These are phyloP conservation scores for Penicillium sp. DNA, from an alignment of 2,329 filamentous ascomycete genomes.

Conservation along the genomic window DNA sequence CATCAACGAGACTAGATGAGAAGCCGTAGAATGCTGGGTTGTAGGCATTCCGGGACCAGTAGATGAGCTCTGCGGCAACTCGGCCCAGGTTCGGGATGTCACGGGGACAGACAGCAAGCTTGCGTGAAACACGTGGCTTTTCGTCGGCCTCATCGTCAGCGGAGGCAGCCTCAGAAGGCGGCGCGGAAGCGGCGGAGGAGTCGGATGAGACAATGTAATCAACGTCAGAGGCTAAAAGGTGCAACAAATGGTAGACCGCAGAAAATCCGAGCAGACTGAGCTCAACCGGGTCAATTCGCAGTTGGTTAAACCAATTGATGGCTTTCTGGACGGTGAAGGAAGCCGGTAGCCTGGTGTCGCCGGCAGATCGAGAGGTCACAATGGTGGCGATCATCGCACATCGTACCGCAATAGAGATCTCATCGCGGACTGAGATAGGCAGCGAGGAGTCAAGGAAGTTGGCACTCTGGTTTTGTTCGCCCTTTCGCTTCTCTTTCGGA, in stretches of 20 bases:
- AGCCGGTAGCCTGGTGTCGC: slow-evolving; percentile 36
- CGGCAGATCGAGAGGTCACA: slow-evolving; percentile 43
- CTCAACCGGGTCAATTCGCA: slow-evolving; percentile 48
- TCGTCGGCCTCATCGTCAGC: slow-evolving; percentile 35
- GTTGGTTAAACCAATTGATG: slow-evolving; percentile 46
- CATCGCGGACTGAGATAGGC: slow-evolving; percentile 52
- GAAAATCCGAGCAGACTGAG: slow-evolving; percentile 48
- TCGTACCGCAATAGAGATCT: slow-evolving; percentile 62
- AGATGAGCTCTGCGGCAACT: slow-evolving; percentile 46
- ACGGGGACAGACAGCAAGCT: slow-evolving; percentile 19
- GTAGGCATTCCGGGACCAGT: slow-evolving; percentile 51
- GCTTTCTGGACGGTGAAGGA: slow-evolving; percentile 46
- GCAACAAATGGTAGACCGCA: slow-evolving; percentile 46
- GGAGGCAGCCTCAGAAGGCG: slow-evolving; percentile 27
- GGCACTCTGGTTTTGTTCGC: slow-evolving; percentile 36
- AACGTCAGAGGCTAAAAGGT: slow-evolving; percentile 45
- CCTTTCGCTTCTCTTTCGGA: slow-evolving; percentile 44
- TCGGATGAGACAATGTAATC: slow-evolving; percentile 43
- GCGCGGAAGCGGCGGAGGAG: slow-evolving; percentile 33
- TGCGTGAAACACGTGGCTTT: slow-evolving; percentile 13
- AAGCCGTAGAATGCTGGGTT: slow-evolving; percentile 50
- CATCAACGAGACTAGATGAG: slow-evolving; percentile 40
- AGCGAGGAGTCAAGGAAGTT: slow-evolving; percentile 60
- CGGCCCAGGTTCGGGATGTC: slow-evolving; percentile 41
- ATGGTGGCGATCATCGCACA: slow-evolving; percentile 64